Evolutionary conservation across 2,329 filamentous ascomycete genomes (phyloP).

Genomic region (Dactylonectria macrodidyma): DNA sequence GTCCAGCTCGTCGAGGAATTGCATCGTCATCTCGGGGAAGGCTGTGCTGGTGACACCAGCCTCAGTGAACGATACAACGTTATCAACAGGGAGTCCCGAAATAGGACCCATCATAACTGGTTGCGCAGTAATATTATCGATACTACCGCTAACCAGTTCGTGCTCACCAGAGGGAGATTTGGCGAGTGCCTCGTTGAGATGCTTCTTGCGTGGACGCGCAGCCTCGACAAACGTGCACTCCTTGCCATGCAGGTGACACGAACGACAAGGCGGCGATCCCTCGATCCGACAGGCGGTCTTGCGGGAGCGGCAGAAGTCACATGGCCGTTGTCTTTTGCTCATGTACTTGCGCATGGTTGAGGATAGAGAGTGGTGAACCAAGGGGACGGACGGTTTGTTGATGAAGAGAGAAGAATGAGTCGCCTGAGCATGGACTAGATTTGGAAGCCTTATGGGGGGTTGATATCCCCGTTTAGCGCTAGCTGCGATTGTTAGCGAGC

Average conservation of each 20-base stretch:
- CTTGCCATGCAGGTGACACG: constrained; percentile 58
- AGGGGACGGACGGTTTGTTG: not conserved
- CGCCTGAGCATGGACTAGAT: not conserved
- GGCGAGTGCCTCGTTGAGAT: not conserved
- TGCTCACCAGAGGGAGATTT: not conserved
- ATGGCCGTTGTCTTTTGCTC: constrained; percentile 54
- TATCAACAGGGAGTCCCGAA: not conserved
- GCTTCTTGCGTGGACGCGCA: constrained; percentile 34
- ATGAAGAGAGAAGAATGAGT: not conserved
- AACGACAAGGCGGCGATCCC: constrained; percentile 57
- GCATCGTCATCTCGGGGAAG: constrained; percentile 26
- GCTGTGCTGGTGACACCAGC: not conserved
- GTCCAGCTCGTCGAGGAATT: constrained; percentile 26
- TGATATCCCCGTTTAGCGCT: too few species aligned
- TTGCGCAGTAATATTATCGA: not conserved
- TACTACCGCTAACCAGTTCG: not conserved
- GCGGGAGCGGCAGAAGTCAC: constrained; percentile 62
- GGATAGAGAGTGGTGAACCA: not conserved
- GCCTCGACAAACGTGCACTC: constrained; percentile 61
- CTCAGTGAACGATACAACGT: not conserved
- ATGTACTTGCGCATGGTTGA: constrained; percentile 40
- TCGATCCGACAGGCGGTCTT: constrained; percentile 62
- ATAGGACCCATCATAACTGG: not conserved
- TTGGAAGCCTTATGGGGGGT: too few species aligned
- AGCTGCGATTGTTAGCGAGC: too few species aligned